Percentiles rank a stretch among this genome's conserved stretches.
phyloP scores from a whole-genome alignment of 139 green algal genomes.

The Coelastrella sp. region DNA sequence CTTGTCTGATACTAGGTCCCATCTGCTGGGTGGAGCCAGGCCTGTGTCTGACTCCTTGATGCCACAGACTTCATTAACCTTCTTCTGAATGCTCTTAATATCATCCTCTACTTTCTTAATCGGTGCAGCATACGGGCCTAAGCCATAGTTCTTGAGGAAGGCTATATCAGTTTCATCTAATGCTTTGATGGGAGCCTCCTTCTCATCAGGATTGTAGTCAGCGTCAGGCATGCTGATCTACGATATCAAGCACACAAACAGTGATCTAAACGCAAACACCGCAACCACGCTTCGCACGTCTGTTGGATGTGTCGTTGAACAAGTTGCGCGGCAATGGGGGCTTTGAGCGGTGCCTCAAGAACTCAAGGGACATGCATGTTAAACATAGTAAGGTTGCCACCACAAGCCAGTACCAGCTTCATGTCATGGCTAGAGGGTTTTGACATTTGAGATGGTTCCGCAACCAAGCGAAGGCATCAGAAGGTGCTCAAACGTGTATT shows the following conservation, averaged over 20 bases:
- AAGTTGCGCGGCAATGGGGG: neutral
- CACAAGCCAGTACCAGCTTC: neutral
- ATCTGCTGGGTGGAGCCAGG: conserved; percentile 95
- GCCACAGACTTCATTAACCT: conserved; percentile 90
- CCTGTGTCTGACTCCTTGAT: conserved; percentile 97
- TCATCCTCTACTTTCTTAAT: conserved; percentile 92
- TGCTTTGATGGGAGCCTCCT: conserved; percentile 83
- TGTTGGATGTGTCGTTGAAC: neutral
- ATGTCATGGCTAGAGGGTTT: neutral
- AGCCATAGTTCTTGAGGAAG: conserved; percentile 97
- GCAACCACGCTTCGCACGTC: neutral
- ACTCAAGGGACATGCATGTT: no score
- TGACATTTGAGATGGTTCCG: neutral
- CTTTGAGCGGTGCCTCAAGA: no score
- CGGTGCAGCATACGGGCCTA: conserved; percentile 89
- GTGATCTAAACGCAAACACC: neutral
- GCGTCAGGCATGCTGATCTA: conserved; percentile 30
- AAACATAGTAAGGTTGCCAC: no score
- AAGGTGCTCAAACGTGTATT: neutral
- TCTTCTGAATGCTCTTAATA: conserved; percentile 86
- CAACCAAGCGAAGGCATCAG: neutral
- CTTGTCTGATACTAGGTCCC: conserved; percentile 99
- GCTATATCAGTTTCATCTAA: conserved; percentile 97
- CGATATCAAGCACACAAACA: neutral
- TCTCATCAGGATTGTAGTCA: conserved; percentile 61